Evolutionary conservation across 192 early-diverging fungal species (phyloP).

Genomic region (Mortierella alpina): DNA sequence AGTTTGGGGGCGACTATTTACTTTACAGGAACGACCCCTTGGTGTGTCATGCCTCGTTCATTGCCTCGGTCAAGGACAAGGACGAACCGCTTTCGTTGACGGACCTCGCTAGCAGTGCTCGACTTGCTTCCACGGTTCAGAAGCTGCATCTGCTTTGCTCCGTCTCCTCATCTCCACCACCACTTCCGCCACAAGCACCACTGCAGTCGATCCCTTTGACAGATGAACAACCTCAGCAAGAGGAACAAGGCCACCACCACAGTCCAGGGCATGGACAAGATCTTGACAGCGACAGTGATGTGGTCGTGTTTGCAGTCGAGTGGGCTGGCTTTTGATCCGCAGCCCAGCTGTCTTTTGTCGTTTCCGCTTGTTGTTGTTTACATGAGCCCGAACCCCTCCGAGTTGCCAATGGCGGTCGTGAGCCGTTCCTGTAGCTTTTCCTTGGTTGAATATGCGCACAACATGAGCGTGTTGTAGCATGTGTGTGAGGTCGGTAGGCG

Average conservation of each 20-base stretch:
- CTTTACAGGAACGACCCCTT: constrained; percentile 83
- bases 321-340: constrained; percentile 63
- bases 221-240: constrained; percentile 7
- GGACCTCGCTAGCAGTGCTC: constrained; percentile 68
- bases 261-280: not conserved
- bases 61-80: constrained; percentile 61
- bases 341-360: not conserved
- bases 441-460: constrained; percentile 84
- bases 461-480: constrained; percentile 90
- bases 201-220: not conserved
- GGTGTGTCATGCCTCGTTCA: constrained; percentile 74
- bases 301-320: constrained; percentile 55
- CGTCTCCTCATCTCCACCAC: not conserved
- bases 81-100: constrained; percentile 51
- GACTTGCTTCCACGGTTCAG: constrained; percentile 80
- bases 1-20: constrained; percentile 91
- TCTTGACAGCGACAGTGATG: not conserved
- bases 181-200: not conserved
- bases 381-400: constrained; percentile 85
- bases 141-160: constrained; percentile 72
- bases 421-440: constrained; percentile 84
- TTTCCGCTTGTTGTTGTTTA: constrained; percentile 22
- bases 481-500: constrained; percentile 94
- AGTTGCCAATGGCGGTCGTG: constrained; percentile 82
- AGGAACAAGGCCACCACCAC: no score